A percentile compares a stretch with the other conserved stretches of the same genome.
These are phyloP conservation scores for Saitozyma podzolica DNA, from an alignment of 768 basidiomycete species.

Conservation along the genomic window DNA sequence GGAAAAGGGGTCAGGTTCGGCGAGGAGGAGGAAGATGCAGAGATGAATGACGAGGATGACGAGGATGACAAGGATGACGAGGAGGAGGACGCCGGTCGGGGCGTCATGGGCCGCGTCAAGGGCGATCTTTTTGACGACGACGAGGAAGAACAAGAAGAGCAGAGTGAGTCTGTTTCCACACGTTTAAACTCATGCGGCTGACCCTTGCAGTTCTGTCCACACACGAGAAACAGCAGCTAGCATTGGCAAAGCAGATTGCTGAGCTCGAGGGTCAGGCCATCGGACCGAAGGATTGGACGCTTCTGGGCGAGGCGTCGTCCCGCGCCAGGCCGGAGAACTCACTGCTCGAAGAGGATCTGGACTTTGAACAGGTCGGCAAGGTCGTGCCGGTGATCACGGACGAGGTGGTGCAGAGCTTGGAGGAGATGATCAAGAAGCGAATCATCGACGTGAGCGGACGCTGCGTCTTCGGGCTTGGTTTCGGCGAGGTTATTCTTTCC, in stretches of 20 bases:
- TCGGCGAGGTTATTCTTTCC: not conserved
- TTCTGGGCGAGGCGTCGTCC: conserved; percentile 85
- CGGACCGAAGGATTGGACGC: conserved; percentile 84
- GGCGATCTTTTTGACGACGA: conserved; percentile 68
- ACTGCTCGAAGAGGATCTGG: conserved; percentile 87
- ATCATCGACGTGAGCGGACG: conserved; percentile 66
- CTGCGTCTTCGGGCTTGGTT: not conserved
- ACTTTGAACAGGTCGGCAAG: conserved; percentile 88
- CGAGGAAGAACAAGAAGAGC: conserved; percentile 49
- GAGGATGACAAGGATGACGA: conserved; percentile 44
- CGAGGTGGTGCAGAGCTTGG: conserved; percentile 73
- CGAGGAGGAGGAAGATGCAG: conserved; percentile 25
- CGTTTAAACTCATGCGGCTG: conserved; percentile 4
- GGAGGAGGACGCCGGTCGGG: conserved; percentile 48
- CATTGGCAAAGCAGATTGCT: conserved; percentile 74
- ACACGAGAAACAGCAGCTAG: conserved; percentile 74
- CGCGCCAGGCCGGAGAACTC: conserved; percentile 84
- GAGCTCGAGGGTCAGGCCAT: conserved; percentile 83
- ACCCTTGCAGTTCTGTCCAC: conserved; percentile 62
- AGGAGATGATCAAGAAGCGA: conserved; percentile 85
- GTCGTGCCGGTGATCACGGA: conserved; percentile 86
- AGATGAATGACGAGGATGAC: conserved; percentile 21
- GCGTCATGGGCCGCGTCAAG: conserved; percentile 69
- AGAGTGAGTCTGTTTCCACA: conserved; percentile 27
- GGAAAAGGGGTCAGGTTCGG: conserved; percentile 28